Evolutionary conservation across 139 green algal species (phyloP), one percentile per base, ranked within the genome.

Genomic region (Yamagishiella unicocca): DNA sequence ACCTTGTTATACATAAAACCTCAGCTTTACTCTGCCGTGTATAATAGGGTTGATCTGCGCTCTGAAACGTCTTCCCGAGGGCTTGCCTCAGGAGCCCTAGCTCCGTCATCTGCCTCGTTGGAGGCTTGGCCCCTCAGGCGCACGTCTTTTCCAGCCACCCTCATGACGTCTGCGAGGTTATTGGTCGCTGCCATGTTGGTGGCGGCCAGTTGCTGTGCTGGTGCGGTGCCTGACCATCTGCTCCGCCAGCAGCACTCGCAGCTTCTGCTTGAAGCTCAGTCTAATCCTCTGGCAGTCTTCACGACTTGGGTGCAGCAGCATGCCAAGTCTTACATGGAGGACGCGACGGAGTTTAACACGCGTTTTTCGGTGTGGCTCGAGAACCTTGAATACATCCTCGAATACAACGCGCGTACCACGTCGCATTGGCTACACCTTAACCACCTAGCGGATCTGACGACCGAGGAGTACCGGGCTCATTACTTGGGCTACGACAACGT

Each of bases 341-440:
- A 94, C n/a, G 72, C 37, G 25, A 72, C 43, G 77, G 94, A 96
- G 90, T 93, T 95, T 66, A 90, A 93, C 46, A 66, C 31, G 14
- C 85, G 93, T 38, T 96, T 98, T 61, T 54, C 27, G 33, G 91
- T 96, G 0, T 99, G 97, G 95, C 70, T 94, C 25, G 93, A 97
- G 54, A 99, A 99, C 89, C 77, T 98, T 25, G 82, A 91, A 46
- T 99, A 93, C 82, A 87, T 97, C 17, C 35, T 94, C 4, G 91
- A 91, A 9, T 95, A 98, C 92, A 99, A 99, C 88, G 55, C 84
- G 19, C 54, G 91, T 50, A 70, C 90, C 67, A 90, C 71, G 21
- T 89, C 86, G 2, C 93, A 97, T 90, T 96, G 92, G 93, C 88
- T 99, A 17, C 95, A 92, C 40, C 87, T 99, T 68, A 98, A 96